phyloP scores from a whole-genome alignment of 371 early-diverging fungal species.

The Chytridium lagenaria region DNA sequence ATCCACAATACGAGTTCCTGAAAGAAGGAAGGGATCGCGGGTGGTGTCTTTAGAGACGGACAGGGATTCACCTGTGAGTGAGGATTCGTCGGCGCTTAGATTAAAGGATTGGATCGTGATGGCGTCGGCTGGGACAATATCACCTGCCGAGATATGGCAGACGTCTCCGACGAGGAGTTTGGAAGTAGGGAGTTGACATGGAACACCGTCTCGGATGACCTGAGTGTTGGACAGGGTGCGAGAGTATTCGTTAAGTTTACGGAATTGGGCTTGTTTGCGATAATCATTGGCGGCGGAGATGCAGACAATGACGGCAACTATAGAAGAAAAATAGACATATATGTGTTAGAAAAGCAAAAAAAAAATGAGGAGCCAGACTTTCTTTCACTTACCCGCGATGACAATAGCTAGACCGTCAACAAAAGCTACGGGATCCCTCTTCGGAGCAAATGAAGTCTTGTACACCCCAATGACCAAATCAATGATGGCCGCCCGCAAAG shows the following conservation, averaged over 20 bases:
- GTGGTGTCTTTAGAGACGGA: conserved; percentile 60
- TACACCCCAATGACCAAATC: conserved; percentile 77
- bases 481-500: conserved; percentile 78
- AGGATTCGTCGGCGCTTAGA: conserved; percentile 58
- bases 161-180: conserved; percentile 62
- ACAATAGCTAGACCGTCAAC: conserved; percentile 91
- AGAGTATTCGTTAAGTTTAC: conserved; percentile 76
- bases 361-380: too few species aligned
- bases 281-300: conserved; percentile 84
- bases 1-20: conserved; percentile 89
- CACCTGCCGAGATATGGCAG: conserved; percentile 53
- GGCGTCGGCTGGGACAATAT: conserved; percentile 59
- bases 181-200: conserved; percentile 34
- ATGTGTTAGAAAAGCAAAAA: too few species aligned
- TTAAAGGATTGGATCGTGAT: conserved; percentile 43
- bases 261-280: conserved; percentile 88
- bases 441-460: conserved; percentile 40
- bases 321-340: too few species aligned
- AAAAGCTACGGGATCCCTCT: conserved; percentile 58
- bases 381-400: conserved; percentile 67
- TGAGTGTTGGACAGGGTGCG: conserved; percentile 39
- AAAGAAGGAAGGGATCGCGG: conserved; percentile 82
- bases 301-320: conserved; percentile 77
- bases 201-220: conserved; percentile 44
- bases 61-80: conserved; percentile 83